Percentiles rank a stretch among this genome's conserved stretches.
These are phyloP conservation scores for Hygrophila difformis DNA, from an alignment of 257 asterid genomes.

Conservation along the genomic window DNA sequence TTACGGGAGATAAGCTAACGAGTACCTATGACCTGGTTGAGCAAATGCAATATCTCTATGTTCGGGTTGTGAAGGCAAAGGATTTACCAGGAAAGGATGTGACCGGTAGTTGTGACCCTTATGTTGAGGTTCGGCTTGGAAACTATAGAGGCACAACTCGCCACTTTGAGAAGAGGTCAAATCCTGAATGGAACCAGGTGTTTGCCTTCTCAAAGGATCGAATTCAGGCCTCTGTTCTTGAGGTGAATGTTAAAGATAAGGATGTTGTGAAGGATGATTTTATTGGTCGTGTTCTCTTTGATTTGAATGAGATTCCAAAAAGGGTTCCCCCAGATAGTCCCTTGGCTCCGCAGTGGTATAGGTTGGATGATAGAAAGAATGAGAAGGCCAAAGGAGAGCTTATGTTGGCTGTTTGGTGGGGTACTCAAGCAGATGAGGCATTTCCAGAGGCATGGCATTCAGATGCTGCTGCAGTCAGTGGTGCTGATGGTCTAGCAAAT, in stretches of 20 bases:
- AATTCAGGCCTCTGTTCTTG: constrained; percentile 53
- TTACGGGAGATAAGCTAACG: constrained; percentile 54
- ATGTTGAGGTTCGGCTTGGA: constrained; percentile 56
- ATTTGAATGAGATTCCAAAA: constrained; percentile 51
- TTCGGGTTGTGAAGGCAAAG: constrained; percentile 62
- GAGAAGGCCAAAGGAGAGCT: constrained; percentile 56
- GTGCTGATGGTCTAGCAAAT: constrained; percentile 44
- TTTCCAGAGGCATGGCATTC: constrained; percentile 77
- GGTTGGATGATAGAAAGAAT: constrained; percentile 46
- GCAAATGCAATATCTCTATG: constrained; percentile 73
- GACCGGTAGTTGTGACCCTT: constrained; percentile 60
- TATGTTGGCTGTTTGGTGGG: constrained; percentile 85
- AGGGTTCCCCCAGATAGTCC: constrained; percentile 71
- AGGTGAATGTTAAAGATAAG: constrained; percentile 59
- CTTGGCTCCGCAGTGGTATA: constrained; percentile 67
- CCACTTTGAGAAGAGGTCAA: constrained; percentile 55
- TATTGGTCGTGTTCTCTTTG: constrained; percentile 48
- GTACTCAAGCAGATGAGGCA: constrained; percentile 70
- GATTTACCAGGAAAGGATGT: constrained; percentile 59
- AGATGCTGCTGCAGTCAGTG: constrained; percentile 54
- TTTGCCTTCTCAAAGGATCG: constrained; percentile 69
- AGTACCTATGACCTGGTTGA: constrained; percentile 76
- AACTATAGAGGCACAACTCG: constrained; percentile 63
- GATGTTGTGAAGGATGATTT: constrained; percentile 59
- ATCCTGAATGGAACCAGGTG: constrained; percentile 67